Percentiles rank a stretch among this genome's conserved stretches.
These are phyloP conservation scores for Leccinum broughii DNA, from an alignment of 768 basidiomycete species.

Conservation along the genomic window DNA sequence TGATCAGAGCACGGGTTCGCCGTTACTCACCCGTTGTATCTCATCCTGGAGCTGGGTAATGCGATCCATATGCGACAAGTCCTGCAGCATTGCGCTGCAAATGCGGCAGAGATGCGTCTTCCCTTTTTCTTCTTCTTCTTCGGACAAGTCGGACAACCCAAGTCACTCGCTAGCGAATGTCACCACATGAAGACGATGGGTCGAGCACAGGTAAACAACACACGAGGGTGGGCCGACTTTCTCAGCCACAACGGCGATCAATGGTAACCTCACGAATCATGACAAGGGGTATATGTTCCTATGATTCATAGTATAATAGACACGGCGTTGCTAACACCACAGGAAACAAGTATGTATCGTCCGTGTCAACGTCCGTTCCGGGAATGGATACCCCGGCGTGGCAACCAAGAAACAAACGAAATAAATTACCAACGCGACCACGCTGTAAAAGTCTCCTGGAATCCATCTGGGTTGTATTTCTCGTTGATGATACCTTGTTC, in stretches of 20 bases:
- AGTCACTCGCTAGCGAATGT: constrained; percentile 7
- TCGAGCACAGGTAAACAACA: neutral
- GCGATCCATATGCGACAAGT: constrained; percentile 92
- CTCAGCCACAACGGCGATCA: neutral
- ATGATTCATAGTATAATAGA: neutral
- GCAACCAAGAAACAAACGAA: neutral
- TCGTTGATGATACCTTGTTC: constrained; percentile 37
- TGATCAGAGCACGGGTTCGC: constrained; percentile 8
- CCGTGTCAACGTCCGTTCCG: neutral
- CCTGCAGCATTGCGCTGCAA: constrained; percentile 84
- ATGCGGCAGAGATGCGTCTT: constrained; percentile 7
- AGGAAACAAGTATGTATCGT: neutral
- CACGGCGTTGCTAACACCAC: neutral
- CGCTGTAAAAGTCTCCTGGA: constrained; percentile 41
- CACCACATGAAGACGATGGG: constrained; percentile 4
- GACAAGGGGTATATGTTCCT: neutral
- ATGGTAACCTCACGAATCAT: neutral
- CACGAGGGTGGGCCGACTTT: neutral
- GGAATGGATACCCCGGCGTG: neutral
- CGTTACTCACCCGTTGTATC: constrained; percentile 69
- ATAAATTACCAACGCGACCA: constrained; percentile 33
- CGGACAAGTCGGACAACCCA: constrained; percentile 17
- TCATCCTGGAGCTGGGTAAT: constrained; percentile 95
- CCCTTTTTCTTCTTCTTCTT: constrained; percentile 10
- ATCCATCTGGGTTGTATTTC: constrained; percentile 43